These are phyloP conservation scores for Ophiostoma australiae DNA, from an alignment of 2,329 filamentous ascomycete species.

Conservation along the genomic window DNA sequence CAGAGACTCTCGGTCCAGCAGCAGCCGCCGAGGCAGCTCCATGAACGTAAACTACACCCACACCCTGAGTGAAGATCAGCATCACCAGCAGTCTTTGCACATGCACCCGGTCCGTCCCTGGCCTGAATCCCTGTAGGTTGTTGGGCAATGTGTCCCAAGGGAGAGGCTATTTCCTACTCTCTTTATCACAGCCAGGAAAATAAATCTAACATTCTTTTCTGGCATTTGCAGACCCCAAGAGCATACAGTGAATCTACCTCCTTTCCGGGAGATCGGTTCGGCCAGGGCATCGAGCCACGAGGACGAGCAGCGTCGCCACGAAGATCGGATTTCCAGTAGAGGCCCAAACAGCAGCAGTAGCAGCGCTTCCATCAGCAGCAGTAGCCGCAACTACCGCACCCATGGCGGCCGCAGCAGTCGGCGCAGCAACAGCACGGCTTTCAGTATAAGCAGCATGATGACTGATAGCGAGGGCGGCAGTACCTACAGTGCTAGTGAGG, in stretches of 20 bases:
- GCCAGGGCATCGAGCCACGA: slow-evolving; percentile 22
- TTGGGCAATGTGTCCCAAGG: slow-evolving; percentile 19
- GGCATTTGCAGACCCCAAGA: slow-evolving; percentile 11
- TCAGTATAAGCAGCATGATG: slow-evolving; percentile 22
- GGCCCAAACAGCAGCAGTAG: background rate
- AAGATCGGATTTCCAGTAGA: slow-evolving; percentile 17
- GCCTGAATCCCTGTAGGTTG: slow-evolving; percentile 27
- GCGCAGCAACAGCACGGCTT: slow-evolving; percentile 16
- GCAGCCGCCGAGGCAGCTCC: slow-evolving; percentile 17
- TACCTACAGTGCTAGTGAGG: slow-evolving; percentile 17
- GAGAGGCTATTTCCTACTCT: background rate
- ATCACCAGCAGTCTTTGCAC: slow-evolving; percentile 19
- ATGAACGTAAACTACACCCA: slow-evolving; percentile 17
- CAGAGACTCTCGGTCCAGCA: slow-evolving; percentile 5
- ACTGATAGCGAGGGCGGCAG: slow-evolving; percentile 21
- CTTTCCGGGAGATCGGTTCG: slow-evolving; percentile 25
- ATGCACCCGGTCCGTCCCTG: slow-evolving; percentile 26
- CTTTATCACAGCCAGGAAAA: background rate
- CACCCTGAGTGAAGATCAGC: slow-evolving; percentile 17
- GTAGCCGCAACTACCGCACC: background rate
- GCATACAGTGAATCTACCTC: slow-evolving; percentile 23
- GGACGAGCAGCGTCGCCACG: slow-evolving; percentile 19
- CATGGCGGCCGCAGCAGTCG: background rate
- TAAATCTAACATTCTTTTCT: background rate
- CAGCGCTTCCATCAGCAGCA: background rate